Conservation (phyloP, 139 green algal genomes). For the Tetraselmis striata region DNA sequence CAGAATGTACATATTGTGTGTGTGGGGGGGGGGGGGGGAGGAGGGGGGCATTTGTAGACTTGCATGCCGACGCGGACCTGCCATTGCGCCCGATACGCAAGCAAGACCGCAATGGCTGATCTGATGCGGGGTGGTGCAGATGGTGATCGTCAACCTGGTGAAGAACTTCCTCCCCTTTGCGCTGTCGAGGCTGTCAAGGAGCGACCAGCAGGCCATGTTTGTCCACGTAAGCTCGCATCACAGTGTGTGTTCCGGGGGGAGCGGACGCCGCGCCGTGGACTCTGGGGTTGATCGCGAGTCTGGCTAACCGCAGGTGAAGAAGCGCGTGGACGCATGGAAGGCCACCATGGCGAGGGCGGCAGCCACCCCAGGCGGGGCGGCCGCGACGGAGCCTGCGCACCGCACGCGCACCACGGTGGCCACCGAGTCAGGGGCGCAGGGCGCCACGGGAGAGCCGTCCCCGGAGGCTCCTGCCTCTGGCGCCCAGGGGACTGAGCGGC, state of each 20-base stretch:
- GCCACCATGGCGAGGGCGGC: constrained; percentile 1
- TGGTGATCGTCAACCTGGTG: constrained; percentile 38
- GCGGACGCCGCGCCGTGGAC: too few species aligned
- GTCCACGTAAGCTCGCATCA: not conserved
- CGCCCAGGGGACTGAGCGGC: too few species aligned
- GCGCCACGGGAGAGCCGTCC: too few species aligned
- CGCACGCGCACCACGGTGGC: too few species aligned
- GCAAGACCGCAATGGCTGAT: constrained; percentile 28
- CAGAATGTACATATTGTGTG: constrained; percentile 1
- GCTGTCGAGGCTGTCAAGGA: not conserved
- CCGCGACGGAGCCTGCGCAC: too few species aligned
- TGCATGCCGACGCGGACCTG: too few species aligned
- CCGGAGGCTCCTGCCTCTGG: too few species aligned
- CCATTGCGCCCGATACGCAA: not conserved
- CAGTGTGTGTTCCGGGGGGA: too few species aligned
- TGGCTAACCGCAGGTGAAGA: constrained; percentile 10
- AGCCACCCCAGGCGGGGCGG: not conserved
- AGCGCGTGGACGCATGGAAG: constrained; percentile 1
- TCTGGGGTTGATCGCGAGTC: too few species aligned
- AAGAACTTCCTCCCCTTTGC: constrained; percentile 29
- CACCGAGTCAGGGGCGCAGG: too few species aligned
- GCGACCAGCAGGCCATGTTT: not conserved
- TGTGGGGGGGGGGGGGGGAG: too few species aligned
- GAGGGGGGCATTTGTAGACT: too few species aligned
- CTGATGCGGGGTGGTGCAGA: not conserved